phyloP scores from a whole-genome alignment of 108 stramenopile species.

The Pelagomonas calceolata region DNA sequence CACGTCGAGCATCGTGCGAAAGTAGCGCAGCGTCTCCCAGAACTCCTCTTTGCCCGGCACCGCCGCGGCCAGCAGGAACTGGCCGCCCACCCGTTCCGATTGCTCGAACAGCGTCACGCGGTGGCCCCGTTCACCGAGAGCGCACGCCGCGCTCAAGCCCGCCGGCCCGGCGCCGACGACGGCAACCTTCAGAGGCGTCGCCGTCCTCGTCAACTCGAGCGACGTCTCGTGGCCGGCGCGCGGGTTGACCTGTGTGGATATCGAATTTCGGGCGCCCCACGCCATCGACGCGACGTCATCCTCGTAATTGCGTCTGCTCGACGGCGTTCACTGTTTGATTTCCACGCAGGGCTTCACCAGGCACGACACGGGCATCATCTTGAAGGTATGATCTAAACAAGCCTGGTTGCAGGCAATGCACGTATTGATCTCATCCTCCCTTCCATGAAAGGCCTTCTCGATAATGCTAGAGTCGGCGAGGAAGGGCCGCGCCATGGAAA shows the following conservation, averaged over 20 bases:
- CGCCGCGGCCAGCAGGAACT: slow-evolving; percentile 86
- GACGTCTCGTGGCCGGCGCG: slow-evolving; percentile 85
- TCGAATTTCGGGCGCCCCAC: no score
- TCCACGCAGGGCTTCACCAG: no score
- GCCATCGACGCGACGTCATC: no score
- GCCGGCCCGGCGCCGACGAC: slow-evolving; percentile 96
- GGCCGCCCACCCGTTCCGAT: slow-evolving; percentile 58
- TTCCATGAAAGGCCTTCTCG: slow-evolving; percentile 62
- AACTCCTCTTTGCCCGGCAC: slow-evolving; percentile 97
- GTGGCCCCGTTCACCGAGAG: slow-evolving; percentile 74
- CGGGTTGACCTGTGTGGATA: no score
- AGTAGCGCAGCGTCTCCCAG: slow-evolving; percentile 90
- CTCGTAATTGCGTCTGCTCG: no score
- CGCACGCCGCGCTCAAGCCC: slow-evolving; percentile 73
- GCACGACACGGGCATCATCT: slow-evolving; percentile 83
- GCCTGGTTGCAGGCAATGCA: slow-evolving; percentile 99
- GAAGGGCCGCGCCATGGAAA: slow-evolving; percentile 92
- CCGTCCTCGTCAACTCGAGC: slow-evolving; percentile 1
- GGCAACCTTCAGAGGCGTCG: slow-evolving; percentile 45
- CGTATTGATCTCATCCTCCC: slow-evolving; percentile 78
- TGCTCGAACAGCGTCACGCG: slow-evolving; percentile 76
- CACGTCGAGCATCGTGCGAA: slow-evolving; percentile 41
- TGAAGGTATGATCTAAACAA: slow-evolving; percentile 95
- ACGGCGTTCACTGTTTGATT: no score
- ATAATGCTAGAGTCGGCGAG: slow-evolving; percentile 89